These are phyloP conservation scores for Populus hybrid DNA, from an alignment of 441 rosid genomes.

Conservation along the genomic window DNA sequence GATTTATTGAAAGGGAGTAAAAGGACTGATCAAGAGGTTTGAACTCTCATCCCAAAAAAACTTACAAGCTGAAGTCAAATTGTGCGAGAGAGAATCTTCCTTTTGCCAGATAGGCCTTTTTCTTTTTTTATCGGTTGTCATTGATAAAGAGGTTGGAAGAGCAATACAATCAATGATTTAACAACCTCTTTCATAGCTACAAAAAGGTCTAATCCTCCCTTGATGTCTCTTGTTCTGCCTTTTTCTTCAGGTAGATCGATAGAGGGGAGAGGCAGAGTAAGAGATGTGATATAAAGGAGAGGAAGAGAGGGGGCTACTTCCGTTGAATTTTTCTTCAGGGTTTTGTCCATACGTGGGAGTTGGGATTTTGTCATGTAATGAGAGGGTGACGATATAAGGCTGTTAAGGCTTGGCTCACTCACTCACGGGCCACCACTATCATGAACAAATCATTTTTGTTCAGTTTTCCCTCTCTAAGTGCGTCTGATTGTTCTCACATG, in stretches of 20 bases:
- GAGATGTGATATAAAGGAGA: neutral
- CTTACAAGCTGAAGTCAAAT: constrained; percentile 28
- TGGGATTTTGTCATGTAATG: constrained; percentile 43
- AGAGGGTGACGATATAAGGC: constrained; percentile 28
- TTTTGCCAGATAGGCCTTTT: neutral
- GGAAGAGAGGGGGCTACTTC: constrained; percentile 10
- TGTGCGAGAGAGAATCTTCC: constrained; percentile 23
- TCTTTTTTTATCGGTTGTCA: no score
- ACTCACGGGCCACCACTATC: constrained; percentile 38
- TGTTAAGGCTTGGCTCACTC: constrained; percentile 40
- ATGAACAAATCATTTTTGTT: constrained; percentile 3
- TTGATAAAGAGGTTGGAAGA: no score
- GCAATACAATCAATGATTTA: no score
- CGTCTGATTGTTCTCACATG: neutral
- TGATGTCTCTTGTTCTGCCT: neutral
- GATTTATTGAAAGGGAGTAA: constrained; percentile 29
- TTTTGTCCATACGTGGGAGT: constrained; percentile 46
- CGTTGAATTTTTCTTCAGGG: constrained; percentile 37
- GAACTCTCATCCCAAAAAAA: constrained; percentile 28
- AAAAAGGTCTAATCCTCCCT: neutral
- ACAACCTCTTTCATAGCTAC: no score
- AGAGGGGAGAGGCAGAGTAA: constrained; percentile 1
- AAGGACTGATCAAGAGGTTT: constrained; percentile 35
- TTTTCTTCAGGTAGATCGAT: neutral
- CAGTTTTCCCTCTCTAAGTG: neutral